phyloP scores from a whole-genome alignment of 148 eudicot genomes.

The Drosera capensis region DNA sequence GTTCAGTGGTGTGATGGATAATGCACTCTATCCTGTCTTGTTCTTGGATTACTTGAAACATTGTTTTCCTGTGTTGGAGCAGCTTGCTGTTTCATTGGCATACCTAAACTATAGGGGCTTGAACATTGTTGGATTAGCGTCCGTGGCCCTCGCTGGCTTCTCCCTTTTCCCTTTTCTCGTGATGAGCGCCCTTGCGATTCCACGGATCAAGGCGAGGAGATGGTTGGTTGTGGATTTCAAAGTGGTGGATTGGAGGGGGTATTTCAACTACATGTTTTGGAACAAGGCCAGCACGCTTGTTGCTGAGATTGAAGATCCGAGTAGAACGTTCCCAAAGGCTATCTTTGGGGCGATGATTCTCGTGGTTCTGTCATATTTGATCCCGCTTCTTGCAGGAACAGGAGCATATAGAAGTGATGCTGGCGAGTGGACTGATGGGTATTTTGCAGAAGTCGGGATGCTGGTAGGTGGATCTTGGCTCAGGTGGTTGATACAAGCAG shows the following conservation, averaged over 20 bases:
- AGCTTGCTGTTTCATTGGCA: slow-evolving; percentile 36
- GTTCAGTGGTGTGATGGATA: slow-evolving; percentile 75
- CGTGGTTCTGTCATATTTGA: slow-evolving; percentile 44
- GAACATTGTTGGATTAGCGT: slow-evolving; percentile 53
- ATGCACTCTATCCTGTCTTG: slow-evolving; percentile 67
- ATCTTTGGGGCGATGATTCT: slow-evolving; percentile 45
- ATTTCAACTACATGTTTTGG: slow-evolving; percentile 75
- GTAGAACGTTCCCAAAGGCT: slow-evolving; percentile 54
- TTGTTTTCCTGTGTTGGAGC: slow-evolving; percentile 38
- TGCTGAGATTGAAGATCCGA: slow-evolving; percentile 63
- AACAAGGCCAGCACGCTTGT: slow-evolving; percentile 76
- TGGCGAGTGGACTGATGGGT: slow-evolving; percentile 62
- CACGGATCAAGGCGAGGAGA: slow-evolving; percentile 28
- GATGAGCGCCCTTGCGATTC: slow-evolving; percentile 38
- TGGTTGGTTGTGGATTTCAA: slow-evolving; percentile 39
- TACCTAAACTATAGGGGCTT: slow-evolving; percentile 61
- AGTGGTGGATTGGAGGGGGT: slow-evolving; percentile 54
- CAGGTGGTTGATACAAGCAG: slow-evolving; percentile 77
- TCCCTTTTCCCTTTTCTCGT: slow-evolving; percentile 58
- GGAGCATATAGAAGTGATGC: slow-evolving; percentile 36
- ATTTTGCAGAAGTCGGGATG: slow-evolving; percentile 64
- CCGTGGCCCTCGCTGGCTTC: slow-evolving; percentile 46
- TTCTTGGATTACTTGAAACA: slow-evolving; percentile 67
- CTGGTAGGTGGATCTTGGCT: slow-evolving; percentile 75
- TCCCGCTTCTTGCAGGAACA: slow-evolving; percentile 69